Conservation (phyloP, 495 filamentous ascomycete species). For the Cladorrhinum samala region DNA sequence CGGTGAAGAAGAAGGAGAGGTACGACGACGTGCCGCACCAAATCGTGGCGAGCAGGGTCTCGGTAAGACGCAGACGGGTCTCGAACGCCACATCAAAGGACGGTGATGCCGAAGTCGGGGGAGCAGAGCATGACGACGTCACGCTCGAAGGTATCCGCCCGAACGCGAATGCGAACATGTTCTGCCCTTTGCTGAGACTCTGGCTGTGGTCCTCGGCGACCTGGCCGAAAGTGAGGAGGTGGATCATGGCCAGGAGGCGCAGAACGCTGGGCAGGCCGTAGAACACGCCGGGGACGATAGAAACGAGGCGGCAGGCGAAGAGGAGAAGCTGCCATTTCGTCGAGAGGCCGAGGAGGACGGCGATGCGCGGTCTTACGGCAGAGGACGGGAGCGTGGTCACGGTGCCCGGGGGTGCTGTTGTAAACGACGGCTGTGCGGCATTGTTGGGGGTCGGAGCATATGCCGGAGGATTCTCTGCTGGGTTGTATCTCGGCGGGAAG, state of each 20-base stretch:
- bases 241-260: conserved; percentile 38
- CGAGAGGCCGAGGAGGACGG: conserved; percentile 44
- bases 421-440: no score
- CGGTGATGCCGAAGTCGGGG: not conserved
- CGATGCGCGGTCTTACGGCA: conserved; percentile 45
- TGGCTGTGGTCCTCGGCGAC: conserved; percentile 11
- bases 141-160: not conserved
- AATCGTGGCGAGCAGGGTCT: conserved; percentile 72
- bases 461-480: not conserved
- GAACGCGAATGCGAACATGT: not conserved
- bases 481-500: not conserved
- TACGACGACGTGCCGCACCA: conserved; percentile 83
- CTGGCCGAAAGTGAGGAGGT: conserved; percentile 24
- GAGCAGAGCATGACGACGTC: not conserved
- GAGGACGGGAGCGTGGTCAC: conserved; percentile 57
- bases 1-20: conserved; percentile 83
- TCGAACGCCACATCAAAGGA: conserved; percentile 21
- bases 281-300: conserved; percentile 37
- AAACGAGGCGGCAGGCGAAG: conserved; percentile 39
- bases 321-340: conserved; percentile 40
- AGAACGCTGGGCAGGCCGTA: conserved; percentile 40
- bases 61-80: conserved; percentile 54
- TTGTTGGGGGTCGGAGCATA: not conserved
- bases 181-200: not conserved
- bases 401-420: conserved; percentile 51